phyloP scores from a whole-genome alignment of 2,329 filamentous ascomycete genomes.

The Teratosphaeria destructans region DNA sequence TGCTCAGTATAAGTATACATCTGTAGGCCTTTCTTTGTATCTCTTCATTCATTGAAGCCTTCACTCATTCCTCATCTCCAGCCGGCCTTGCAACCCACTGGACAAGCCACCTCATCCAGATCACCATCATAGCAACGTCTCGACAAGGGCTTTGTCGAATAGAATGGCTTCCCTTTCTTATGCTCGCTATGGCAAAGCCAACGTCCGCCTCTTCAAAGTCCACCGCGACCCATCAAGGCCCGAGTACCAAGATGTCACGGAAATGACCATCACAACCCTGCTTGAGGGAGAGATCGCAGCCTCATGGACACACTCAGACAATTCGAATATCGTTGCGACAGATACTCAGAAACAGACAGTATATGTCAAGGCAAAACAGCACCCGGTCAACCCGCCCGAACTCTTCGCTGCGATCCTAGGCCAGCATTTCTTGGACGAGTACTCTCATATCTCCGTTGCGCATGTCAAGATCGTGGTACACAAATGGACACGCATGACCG shows the following conservation, averaged over 20 bases:
- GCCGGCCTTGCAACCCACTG: background rate
- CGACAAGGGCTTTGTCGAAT: background rate
- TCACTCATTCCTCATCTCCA: background rate
- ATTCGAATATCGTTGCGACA: conserved; percentile 88
- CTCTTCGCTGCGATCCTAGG: conserved; percentile 78
- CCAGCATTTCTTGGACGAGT: conserved; percentile 78
- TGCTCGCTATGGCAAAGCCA: conserved; percentile 88
- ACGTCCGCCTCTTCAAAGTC: conserved; percentile 95
- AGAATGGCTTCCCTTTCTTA: conserved; percentile 39
- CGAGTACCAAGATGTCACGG: conserved; percentile 66
- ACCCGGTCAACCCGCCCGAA: conserved; percentile 86
- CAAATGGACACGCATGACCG: conserved; percentile 79
- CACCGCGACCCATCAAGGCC: conserved; percentile 61
- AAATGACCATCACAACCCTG: conserved; percentile 90
- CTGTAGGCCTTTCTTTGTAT: background rate
- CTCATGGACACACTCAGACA: conserved; percentile 86
- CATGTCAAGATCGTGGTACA: conserved; percentile 75
- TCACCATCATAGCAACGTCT: background rate
- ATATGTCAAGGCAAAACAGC: conserved; percentile 88
- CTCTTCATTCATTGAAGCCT: background rate
- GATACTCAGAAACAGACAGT: conserved; percentile 92
- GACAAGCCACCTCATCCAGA: background rate
- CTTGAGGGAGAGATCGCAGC: conserved; percentile 86
- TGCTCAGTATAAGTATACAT: background rate
- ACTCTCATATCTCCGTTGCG: conserved; percentile 76